Conservation (phyloP, 768 basidiomycete genomes). For the Boletus subcaerulescens region DNA sequence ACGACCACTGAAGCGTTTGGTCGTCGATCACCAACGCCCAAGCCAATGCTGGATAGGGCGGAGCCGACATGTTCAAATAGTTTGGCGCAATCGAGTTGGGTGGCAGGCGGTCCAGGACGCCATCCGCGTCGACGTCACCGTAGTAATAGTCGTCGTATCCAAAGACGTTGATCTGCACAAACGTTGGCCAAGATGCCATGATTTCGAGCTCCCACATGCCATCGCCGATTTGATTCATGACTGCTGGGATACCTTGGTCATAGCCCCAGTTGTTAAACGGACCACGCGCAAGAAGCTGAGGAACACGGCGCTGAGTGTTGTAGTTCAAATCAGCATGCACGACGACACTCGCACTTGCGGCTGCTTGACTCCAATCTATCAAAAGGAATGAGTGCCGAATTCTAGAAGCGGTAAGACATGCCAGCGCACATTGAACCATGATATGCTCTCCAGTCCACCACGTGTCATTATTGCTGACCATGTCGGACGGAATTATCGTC, state of each 20-base stretch:
- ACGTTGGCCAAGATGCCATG: slow-evolving; percentile 89
- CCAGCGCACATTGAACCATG: slow-evolving; percentile 76
- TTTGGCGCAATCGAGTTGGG: slow-evolving; percentile 85
- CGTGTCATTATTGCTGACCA: slow-evolving; percentile 45
- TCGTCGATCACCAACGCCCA: slow-evolving; percentile 87
- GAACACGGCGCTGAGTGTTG: slow-evolving; percentile 65
- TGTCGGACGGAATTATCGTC: slow-evolving; percentile 56
- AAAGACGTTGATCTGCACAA: slow-evolving; percentile 87
- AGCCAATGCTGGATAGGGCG: slow-evolving; percentile 82
- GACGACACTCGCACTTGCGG: slow-evolving; percentile 59
- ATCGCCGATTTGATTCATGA: slow-evolving; percentile 63
- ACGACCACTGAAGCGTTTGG: slow-evolving; percentile 66
- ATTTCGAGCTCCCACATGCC: slow-evolving; percentile 84
- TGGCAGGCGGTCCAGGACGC: slow-evolving; percentile 85
- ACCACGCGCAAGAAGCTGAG: slow-evolving; percentile 84
- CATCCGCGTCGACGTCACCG: slow-evolving; percentile 85
- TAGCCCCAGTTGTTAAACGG: slow-evolving; percentile 92
- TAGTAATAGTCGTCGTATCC: slow-evolving; percentile 91
- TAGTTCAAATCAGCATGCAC: slow-evolving; percentile 77
- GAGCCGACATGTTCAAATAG: slow-evolving; percentile 88
- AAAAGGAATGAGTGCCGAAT: slow-evolving; percentile 1
- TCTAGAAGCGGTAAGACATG: neutral
- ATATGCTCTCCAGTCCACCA: slow-evolving; percentile 87
- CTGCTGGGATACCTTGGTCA: slow-evolving; percentile 72
- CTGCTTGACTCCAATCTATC: slow-evolving; percentile 74